Conservation (phyloP, 2,329 filamentous ascomycete genomes). For the Paraphaeosphaeria minitans region DNA sequence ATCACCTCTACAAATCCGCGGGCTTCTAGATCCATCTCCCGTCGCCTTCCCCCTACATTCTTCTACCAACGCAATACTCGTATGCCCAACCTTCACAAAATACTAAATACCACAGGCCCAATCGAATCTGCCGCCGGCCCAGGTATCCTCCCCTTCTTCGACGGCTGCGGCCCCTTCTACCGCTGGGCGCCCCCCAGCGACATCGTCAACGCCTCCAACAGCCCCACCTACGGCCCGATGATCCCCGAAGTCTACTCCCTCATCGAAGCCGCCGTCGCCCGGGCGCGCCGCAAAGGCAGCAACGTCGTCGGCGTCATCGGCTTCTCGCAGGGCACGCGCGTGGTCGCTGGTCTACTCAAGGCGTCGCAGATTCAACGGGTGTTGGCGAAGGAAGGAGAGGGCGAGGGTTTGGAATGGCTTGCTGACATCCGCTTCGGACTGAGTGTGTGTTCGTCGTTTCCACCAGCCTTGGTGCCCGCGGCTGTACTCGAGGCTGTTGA, state of each 20-base stretch:
- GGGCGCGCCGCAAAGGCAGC: conserved; percentile 21
- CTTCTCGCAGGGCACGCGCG: conserved; percentile 42
- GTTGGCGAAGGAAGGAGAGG: conserved; percentile 18
- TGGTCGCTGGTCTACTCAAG: conserved; percentile 39
- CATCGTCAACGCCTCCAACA: conserved; percentile 22
- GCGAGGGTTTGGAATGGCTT: conserved; percentile 23
- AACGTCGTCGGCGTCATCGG: conserved; percentile 38
- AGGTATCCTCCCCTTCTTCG: conserved; percentile 46
- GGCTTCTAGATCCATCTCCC: neutral
- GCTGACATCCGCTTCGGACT: conserved; percentile 27
- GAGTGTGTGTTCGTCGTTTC: conserved; percentile 33
- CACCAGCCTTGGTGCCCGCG: conserved; percentile 36
- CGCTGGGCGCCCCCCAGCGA: conserved; percentile 37
- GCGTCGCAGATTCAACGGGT: conserved; percentile 26
- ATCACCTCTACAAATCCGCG: neutral
- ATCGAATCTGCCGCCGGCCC: conserved; percentile 42
- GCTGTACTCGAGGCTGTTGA: conserved; percentile 14
- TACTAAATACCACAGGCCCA: conserved; percentile 23
- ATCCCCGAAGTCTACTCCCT: conserved; percentile 28
- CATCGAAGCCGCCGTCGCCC: conserved; percentile 22
- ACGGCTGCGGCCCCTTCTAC: conserved; percentile 43
- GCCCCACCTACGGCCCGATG: conserved; percentile 17
- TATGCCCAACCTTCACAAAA: neutral
- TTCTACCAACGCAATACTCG: neutral
- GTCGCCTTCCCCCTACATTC: neutral